Evolutionary conservation across 2,329 filamentous ascomycete species (phyloP), one percentile per base, ranked within the genome.

Genomic region (Fusarium floridanum): DNA sequence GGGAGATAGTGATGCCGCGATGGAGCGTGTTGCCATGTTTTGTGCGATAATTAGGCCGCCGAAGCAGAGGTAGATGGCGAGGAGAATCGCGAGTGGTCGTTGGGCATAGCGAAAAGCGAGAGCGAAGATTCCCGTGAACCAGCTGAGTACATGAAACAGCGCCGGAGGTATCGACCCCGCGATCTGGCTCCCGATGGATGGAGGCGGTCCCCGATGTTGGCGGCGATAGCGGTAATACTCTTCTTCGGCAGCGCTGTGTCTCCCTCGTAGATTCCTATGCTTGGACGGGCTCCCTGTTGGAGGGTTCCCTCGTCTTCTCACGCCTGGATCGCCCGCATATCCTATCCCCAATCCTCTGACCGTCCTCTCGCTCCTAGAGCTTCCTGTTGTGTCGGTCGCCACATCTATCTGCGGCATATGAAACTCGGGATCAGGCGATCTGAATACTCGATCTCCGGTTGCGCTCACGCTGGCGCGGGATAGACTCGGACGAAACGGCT

Each of bases 1-100:
- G 0, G 93, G 93, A 1, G 91, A 91, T 3, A 95, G 81, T 1
- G 92, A 91, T 11, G 88, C 83, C 57, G 88, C 86, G 64, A 93
- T 82, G 2, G 90, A 92, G 57, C 86, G 86, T 17, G 89, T 91
- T 34, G 93, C 81, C 78, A 92, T 88, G 78, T 91, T 92, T 55
- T 89, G 88, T 2, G 88, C 85, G 24, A 93, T 83, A 43, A 92
- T 88, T 59, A 90, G 80, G 22, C 88, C 84, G 59, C 91, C 90
- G 32, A 91, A 84, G 39, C 89, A 84, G 14, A 94, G 81, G 78
- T 92, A 92, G 53, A 91, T 79, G 14, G 92, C 88, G 14, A 95
- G 81, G 2, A 90, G 80, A 68, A 91, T 84, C 9, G 90, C 90
- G 27, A 95, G 83, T 0, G 93, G 87, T 53, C 89, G 91, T 80